These are phyloP conservation scores for Lichtheimia hyalospora DNA, from an alignment of 371 early-diverging fungal genomes.

Conservation along the genomic window DNA sequence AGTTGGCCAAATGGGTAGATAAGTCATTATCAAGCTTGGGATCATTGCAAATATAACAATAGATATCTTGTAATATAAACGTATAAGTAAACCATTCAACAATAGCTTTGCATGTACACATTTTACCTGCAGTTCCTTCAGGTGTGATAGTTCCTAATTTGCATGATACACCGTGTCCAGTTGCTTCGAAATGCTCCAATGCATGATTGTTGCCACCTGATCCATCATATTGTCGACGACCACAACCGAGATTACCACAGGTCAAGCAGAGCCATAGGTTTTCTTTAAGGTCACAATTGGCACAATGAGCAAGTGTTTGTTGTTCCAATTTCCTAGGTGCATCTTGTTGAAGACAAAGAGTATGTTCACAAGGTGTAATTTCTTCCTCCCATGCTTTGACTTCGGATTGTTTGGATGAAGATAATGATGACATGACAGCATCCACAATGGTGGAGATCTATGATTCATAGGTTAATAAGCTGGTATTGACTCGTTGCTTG, in stretches of 20 bases:
- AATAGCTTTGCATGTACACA: not conserved
- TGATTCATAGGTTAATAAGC: no score
- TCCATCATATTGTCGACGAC: slow-evolving; percentile 94
- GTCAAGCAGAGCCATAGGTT: slow-evolving; percentile 83
- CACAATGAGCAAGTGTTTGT: slow-evolving; percentile 74
- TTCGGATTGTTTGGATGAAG: slow-evolving; percentile 84
- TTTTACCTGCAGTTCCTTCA: slow-evolving; percentile 89
- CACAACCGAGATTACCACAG: slow-evolving; percentile 82
- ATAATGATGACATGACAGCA: slow-evolving; percentile 72
- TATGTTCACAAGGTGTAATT: slow-evolving; percentile 81
- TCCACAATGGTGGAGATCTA: slow-evolving; percentile 47
- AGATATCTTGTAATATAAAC: slow-evolving; percentile 65
- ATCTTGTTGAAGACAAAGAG: slow-evolving; percentile 67
- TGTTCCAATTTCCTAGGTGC: slow-evolving; percentile 47
- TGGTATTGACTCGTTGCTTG: not conserved
- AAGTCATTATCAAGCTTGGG: slow-evolving; percentile 81
- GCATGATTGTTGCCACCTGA: slow-evolving; percentile 99
- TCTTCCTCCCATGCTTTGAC: slow-evolving; percentile 94
- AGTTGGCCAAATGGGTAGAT: slow-evolving; percentile 72
- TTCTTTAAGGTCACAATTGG: slow-evolving; percentile 84
- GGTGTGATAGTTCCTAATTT: slow-evolving; percentile 97
- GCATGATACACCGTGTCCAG: slow-evolving; percentile 83
- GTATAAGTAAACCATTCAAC: not conserved
- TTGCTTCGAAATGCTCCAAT: slow-evolving; percentile 81
- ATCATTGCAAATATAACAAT: slow-evolving; percentile 92